phyloP scores from a whole-genome alignment of 164 flowering plant species.

The Liquidambar formosana region DNA sequence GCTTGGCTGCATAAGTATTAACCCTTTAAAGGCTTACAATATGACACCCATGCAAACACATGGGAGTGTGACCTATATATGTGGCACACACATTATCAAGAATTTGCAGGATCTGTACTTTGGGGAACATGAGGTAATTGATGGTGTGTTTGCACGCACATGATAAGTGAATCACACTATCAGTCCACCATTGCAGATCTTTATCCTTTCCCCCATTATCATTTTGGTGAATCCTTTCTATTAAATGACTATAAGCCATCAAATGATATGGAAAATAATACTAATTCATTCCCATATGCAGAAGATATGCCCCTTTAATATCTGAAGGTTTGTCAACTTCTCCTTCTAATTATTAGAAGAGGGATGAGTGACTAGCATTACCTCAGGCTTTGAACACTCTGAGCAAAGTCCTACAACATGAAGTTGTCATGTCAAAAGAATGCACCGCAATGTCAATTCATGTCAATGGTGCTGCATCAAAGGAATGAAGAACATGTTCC shows the following conservation, averaged over 20 bases:
- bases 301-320: neutral
- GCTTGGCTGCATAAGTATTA: neutral
- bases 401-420: neutral
- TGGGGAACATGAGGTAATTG: too few species aligned
- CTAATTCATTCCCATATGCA: neutral
- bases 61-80: too few species aligned
- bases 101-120: too few species aligned
- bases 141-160: too few species aligned
- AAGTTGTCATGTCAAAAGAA: conserved; percentile 7
- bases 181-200: too few species aligned
- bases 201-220: too few species aligned
- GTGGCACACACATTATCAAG: too few species aligned
- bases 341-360: neutral
- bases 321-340: neutral
- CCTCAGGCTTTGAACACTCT: conserved; percentile 2
- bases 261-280: neutral
- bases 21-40: too few species aligned
- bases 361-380: conserved; percentile 3
- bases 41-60: too few species aligned
- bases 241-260: neutral
- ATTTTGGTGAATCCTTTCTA: neutral
- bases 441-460: conserved; percentile 10
- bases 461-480: conserved; percentile 46
- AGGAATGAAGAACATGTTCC: conserved; percentile 82
- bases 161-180: too few species aligned